Percentiles rank a stretch among this genome's conserved stretches.
phyloP scores from a whole-genome alignment of 1,284 basidiomycete species.

The Cryptococcus sp. region DNA sequence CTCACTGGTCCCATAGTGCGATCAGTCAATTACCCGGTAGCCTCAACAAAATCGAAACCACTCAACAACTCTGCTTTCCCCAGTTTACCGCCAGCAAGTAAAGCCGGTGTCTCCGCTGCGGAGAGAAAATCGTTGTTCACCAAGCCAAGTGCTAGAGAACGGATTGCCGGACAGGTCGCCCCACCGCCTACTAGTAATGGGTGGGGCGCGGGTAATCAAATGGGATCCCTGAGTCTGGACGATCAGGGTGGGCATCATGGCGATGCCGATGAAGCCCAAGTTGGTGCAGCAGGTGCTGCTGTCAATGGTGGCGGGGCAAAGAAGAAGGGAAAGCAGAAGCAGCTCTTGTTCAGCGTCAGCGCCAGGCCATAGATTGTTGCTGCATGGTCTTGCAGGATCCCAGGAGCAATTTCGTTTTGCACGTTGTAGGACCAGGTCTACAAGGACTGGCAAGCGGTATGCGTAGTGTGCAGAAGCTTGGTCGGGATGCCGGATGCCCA shows the following conservation, averaged over 20 bases:
- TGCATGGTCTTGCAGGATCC: too few species aligned
- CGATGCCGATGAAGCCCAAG: slow-evolving; percentile 15
- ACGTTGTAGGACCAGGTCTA: too few species aligned
- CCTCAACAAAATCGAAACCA: slow-evolving; percentile 25
- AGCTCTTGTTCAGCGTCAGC: slow-evolving; percentile 69
- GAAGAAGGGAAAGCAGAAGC: slow-evolving; percentile 78
- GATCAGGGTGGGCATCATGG: slow-evolving; percentile 2
- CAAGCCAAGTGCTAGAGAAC: slow-evolving; percentile 64
- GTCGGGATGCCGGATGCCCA: too few species aligned
- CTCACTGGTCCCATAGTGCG: slow-evolving; percentile 39
- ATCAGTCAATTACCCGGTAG: slow-evolving; percentile 42
- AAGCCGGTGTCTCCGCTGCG: slow-evolving; percentile 39
- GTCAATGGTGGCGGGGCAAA: slow-evolving; percentile 49
- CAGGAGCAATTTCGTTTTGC: too few species aligned
- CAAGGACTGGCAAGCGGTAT: too few species aligned
- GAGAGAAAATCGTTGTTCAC: slow-evolving; percentile 49
- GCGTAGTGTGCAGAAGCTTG: too few species aligned
- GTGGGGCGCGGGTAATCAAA: slow-evolving; percentile 47
- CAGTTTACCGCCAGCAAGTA: slow-evolving; percentile 59
- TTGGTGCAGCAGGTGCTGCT: slow-evolving; percentile 13
- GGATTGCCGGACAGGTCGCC: slow-evolving; percentile 63
- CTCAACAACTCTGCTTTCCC: slow-evolving; percentile 67
- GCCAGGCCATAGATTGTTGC: slow-evolving; percentile 32
- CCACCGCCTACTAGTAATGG: slow-evolving; percentile 30
- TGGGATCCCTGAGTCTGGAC: slow-evolving; percentile 22